Conservation (phyloP, 306 rosid species). For the Arachis stenosperma region DNA sequence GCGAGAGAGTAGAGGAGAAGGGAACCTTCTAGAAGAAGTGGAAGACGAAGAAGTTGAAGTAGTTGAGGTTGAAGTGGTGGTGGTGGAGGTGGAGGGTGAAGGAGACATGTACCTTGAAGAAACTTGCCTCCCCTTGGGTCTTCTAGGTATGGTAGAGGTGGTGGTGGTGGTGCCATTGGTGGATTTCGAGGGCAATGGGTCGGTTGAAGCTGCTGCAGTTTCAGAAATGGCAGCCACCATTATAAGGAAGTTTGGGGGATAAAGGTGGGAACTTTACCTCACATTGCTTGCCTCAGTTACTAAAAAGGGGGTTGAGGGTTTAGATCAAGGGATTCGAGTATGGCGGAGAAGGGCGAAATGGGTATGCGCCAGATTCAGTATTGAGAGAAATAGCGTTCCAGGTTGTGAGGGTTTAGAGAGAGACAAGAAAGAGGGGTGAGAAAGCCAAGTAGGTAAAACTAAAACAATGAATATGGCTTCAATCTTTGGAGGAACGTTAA, state of each 20-base stretch:
- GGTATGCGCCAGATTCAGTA: conserved; percentile 52
- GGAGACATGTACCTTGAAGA: conserved; percentile 98
- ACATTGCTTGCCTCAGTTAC: conserved; percentile 46
- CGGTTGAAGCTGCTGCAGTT: conserved; percentile 48
- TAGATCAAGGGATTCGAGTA: conserved; percentile 40
- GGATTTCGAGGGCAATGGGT: conserved; percentile 30
- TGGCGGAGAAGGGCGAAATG: conserved; percentile 19
- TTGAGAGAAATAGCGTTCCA: conserved; percentile 40
- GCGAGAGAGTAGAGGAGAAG: conserved; percentile 84
- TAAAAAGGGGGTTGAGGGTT: neutral
- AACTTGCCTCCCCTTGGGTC: conserved; percentile 80
- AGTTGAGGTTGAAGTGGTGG: conserved; percentile 63
- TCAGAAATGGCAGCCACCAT: conserved; percentile 98
- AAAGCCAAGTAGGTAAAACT: conserved; percentile 48
- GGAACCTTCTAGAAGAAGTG: conserved; percentile 75
- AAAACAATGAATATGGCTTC: conserved; percentile 36
- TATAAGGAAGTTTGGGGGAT: conserved; percentile 39
- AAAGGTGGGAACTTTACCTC: conserved; percentile 43
- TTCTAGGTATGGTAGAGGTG: conserved; percentile 43
- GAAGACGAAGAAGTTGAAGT: conserved; percentile 59
- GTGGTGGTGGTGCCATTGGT: conserved; percentile 26
- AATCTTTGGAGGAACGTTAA: conserved; percentile 64
- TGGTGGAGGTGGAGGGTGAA: conserved; percentile 74
- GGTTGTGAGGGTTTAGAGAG: conserved; percentile 40
- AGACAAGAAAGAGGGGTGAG: conserved; percentile 1